Evolutionary conservation across 1,284 basidiomycete species (phyloP), one percentile per base, ranked within the genome.

Genomic region (Psilocybe mexicana): DNA sequence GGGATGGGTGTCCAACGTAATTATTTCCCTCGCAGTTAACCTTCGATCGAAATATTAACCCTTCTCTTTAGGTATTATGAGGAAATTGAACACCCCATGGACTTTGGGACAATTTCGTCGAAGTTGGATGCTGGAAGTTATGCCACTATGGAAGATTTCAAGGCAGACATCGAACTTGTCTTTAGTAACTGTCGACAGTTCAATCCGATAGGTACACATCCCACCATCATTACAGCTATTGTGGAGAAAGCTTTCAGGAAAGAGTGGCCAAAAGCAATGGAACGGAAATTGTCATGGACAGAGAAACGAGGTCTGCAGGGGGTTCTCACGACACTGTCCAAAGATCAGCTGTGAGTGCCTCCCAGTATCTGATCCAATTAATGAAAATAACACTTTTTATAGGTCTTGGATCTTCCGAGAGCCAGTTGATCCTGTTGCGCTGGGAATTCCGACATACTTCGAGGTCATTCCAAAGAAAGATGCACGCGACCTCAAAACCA

Each of bases 31-130:
- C 26, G 50, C 44, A 35, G 28, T 33, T 24, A 18, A 36, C 28
- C 3, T 26, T 23, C 43, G 42, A 54, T 62, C 18, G 47, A 10
- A 18, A 18, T 30, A 52, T 11, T 45, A 57, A 33, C 30, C 8
- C 30, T 56, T 18, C 53, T 52, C 24, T 61, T 48, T 64, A 96
- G 93, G 14, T 99, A 99, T 72, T 87, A 92, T 58, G 87, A 97
- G 8, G 97, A 98, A 75, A 98, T 99, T 70, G 79, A 85, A 63
- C 76, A 90, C 62, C 97, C 97, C 5, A 99, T 98, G 94, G 96
- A 99, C 74, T 87, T 98, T 55, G 86, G 86, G 8, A 97, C 96
- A 8, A 93, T 98, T 69, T 72, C 74, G 36, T 79, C 78, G 50
- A 95, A 93, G 69, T 76, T 97, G 53, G 80, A 82, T 42, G 73